A percentile compares a stretch with the other conserved stretches of the same genome.
Conservation (phyloP, 176 grass and related monocot species). For the Alloteropsis semialata region DNA sequence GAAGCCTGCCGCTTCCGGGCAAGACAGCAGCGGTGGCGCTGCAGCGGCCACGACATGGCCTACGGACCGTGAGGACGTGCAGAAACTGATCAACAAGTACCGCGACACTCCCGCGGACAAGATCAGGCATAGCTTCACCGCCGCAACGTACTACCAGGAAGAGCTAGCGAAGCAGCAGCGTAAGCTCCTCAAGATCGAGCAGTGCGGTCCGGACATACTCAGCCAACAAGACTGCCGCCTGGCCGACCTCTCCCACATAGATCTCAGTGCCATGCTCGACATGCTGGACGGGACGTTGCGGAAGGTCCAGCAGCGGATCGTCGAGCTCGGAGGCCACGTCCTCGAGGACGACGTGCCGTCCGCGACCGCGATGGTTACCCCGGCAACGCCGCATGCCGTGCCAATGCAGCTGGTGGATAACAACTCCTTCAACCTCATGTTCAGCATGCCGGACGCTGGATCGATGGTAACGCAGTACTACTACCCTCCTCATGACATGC, state of each 20-base stretch:
- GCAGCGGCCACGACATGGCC: slow-evolving; percentile 3
- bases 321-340: not conserved
- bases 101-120: not conserved
- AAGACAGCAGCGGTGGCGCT: not conserved
- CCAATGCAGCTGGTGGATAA: not conserved
- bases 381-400: not conserved
- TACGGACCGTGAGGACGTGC: not conserved
- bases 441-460: not conserved
- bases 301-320: not conserved
- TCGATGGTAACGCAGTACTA: not conserved
- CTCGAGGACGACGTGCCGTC: not conserved
- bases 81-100: not conserved
- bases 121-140: not conserved
- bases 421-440: not conserved
- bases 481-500: not conserved
- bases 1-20: not conserved
- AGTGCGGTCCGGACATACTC: slow-evolving; percentile 2
- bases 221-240: not conserved
- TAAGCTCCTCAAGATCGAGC: slow-evolving; percentile 5
- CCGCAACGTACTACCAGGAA: not conserved
- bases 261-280: not conserved
- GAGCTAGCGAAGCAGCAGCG: slow-evolving; percentile 16
- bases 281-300: not conserved
- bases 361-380: not conserved
- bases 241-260: not conserved